Conservation (phyloP, 176 grass and related monocot species). For the Neostapfia colusana region DNA sequence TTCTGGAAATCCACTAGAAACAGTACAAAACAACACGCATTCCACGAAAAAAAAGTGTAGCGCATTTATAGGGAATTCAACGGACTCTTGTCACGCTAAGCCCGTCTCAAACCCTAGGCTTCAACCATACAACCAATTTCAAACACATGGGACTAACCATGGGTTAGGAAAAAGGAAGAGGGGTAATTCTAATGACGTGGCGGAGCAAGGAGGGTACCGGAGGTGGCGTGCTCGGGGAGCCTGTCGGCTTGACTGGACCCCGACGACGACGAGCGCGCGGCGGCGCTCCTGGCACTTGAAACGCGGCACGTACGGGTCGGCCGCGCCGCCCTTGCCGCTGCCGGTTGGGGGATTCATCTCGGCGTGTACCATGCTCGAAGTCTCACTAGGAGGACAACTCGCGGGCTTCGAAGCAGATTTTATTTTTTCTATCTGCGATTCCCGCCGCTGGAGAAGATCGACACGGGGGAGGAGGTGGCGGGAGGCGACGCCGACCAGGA, state of each 20-base stretch:
- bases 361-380: not conserved
- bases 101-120: not conserved
- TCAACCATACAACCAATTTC: not conserved
- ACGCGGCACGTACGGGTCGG: conserved; percentile 56
- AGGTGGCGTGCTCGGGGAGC: conserved; percentile 31
- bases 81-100: no score
- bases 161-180: conserved; percentile 26
- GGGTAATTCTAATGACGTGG: conserved; percentile 45
- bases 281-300: conserved; percentile 76
- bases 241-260: conserved; percentile 60
- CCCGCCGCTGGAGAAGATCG: not conserved
- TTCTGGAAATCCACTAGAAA: no score
- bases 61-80: not conserved
- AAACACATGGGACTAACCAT: not conserved
- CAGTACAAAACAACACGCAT: no score
- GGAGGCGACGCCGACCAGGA: conserved; percentile 17
- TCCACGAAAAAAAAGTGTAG: no score
- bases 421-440: not conserved
- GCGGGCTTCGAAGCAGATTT: not conserved
- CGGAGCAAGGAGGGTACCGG: conserved; percentile 29
- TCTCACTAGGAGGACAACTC: not conserved
- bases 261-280: conserved; percentile 60
- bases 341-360: conserved; percentile 43
- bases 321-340: conserved; percentile 42
- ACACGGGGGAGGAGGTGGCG: not conserved